Evolutionary conservation across 371 early-diverging fungal genomes (phyloP).

Genomic region (Syncephalastrum racemosum): DNA sequence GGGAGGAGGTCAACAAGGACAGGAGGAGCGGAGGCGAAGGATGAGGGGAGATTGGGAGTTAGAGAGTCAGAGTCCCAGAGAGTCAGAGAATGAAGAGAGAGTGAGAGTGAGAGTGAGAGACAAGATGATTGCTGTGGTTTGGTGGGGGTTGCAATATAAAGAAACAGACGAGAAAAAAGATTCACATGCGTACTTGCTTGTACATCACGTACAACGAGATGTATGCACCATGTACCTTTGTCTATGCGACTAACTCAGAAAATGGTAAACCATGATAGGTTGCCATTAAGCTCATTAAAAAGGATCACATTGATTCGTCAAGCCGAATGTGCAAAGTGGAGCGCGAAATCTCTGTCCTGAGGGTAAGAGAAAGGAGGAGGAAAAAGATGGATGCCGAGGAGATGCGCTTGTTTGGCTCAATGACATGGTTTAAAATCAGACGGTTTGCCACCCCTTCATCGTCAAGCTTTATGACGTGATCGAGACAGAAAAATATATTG

Average conservation of each 20-base stretch:
- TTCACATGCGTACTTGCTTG: constrained; percentile 5
- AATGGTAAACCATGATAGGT: constrained; percentile 46
- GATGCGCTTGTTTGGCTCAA: too few species aligned
- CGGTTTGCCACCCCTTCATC: constrained; percentile 93
- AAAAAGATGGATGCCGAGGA: too few species aligned
- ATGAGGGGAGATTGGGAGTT: neutral
- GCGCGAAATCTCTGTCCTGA: constrained; percentile 79
- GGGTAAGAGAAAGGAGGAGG: too few species aligned
- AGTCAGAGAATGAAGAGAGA: too few species aligned
- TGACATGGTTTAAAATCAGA: too few species aligned
- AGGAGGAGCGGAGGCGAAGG: too few species aligned
- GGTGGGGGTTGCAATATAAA: too few species aligned
- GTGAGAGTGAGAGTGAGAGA: constrained; percentile 5
- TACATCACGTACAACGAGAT: neutral
- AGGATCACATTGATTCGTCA: constrained; percentile 78
- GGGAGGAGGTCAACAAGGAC: too few species aligned
- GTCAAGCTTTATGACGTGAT: constrained; percentile 95
- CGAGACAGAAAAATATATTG: constrained; percentile 93
- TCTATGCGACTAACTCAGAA: neutral
- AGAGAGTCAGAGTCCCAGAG: too few species aligned
- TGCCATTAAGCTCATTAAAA: constrained; percentile 80
- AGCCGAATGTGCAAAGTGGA: constrained; percentile 79
- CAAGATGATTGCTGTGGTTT: too few species aligned
- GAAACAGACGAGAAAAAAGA: constrained; percentile 4
- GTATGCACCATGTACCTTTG: constrained; percentile 9